These are phyloP conservation scores for Podila verticillata DNA, from an alignment of 192 early-diverging fungal genomes.

Conservation along the genomic window DNA sequence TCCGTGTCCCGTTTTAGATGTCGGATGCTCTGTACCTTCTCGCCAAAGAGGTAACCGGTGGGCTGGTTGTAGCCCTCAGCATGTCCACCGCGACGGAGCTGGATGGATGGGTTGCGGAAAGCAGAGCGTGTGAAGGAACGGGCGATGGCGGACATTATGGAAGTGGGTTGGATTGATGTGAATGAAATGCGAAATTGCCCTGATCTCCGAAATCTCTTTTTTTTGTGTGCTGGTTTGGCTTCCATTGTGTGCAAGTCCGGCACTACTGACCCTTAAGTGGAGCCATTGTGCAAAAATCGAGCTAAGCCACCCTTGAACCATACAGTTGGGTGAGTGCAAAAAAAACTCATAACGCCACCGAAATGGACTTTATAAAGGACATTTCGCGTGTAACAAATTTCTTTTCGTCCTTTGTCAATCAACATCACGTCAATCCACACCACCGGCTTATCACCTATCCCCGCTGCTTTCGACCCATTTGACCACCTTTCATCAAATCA, in stretches of 20 bases:
- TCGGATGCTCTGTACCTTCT: conserved; percentile 65
- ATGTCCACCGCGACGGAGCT: conserved; percentile 66
- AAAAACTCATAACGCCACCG: no score
- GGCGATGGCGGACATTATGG: conserved; percentile 49
- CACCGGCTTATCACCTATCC: no score
- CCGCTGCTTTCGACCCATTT: no score
- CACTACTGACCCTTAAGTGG: neutral
- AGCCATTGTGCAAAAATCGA: neutral
- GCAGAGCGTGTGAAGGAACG: conserved; percentile 58
- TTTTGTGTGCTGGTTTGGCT: neutral
- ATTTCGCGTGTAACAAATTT: no score
- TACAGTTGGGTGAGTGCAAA: neutral
- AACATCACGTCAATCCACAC: no score
- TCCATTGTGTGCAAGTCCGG: neutral
- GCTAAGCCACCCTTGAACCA: neutral
- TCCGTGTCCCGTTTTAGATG: no score
- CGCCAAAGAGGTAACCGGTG: conserved; percentile 77
- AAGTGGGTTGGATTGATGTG: neutral
- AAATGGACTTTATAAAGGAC: no score
- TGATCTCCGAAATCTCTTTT: neutral
- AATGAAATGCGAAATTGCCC: neutral
- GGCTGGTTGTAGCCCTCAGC: conserved; percentile 74
- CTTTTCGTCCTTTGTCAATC: no score
- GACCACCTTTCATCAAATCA: neutral
- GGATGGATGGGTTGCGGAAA: conserved; percentile 36